phyloP scores from a whole-genome alignment of 345 rosid genomes.

The Adansonia digitata region DNA sequence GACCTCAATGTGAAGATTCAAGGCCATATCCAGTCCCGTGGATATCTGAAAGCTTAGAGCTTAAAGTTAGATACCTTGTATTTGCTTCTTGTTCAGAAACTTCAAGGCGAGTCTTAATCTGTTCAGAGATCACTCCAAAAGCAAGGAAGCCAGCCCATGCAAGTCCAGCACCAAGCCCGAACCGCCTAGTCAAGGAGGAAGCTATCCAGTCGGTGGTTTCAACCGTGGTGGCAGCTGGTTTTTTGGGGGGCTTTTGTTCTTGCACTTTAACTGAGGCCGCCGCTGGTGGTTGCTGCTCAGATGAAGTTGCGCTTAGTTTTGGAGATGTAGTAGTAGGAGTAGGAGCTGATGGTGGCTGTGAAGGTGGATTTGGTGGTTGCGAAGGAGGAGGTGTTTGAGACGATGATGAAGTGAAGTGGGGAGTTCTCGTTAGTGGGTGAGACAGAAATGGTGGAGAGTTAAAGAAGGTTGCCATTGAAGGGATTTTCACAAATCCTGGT shows the following conservation, averaged over 20 bases:
- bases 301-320: background rate
- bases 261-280: slow-evolving; percentile 26
- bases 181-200: slow-evolving; percentile 74
- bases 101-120: slow-evolving; percentile 79
- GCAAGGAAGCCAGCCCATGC: slow-evolving; percentile 79
- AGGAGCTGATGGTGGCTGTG: background rate
- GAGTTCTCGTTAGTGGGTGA: slow-evolving; percentile 6
- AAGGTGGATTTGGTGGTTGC: slow-evolving; percentile 31
- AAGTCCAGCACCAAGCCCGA: slow-evolving; percentile 87
- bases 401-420: slow-evolving; percentile 15
- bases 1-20: background rate
- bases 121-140: slow-evolving; percentile 81
- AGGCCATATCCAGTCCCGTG: background rate
- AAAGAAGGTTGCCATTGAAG: slow-evolving; percentile 11
- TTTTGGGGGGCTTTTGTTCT: slow-evolving; percentile 26
- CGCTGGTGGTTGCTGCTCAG: slow-evolving; percentile 28
- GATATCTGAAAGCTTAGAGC: background rate
- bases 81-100: slow-evolving; percentile 72
- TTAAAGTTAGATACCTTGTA: slow-evolving; percentile 44
- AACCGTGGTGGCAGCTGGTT: slow-evolving; percentile 27
- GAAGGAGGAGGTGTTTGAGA: slow-evolving; percentile 25
- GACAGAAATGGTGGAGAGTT: slow-evolving; percentile 9
- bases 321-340: background rate
- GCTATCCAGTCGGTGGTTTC: slow-evolving; percentile 89
- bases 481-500: background rate